Base-by-base conservation (phyloP, 2,329 filamentous ascomycete genomes). In the Sphaerulina populicola region DNA sequence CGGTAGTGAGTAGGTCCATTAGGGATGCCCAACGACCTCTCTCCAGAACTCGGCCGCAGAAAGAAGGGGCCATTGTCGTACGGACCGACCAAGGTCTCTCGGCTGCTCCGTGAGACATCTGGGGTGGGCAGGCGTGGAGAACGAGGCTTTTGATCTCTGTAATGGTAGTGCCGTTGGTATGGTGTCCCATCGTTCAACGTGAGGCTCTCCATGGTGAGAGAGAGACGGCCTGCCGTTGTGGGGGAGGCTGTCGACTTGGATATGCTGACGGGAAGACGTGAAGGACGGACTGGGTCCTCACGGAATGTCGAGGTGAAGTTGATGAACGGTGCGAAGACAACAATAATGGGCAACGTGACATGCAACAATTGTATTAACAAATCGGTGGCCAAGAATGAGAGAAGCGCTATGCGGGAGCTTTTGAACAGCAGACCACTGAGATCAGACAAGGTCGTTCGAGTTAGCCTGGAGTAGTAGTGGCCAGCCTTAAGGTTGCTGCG, bases 101-200 rank as follows among this genome's bases (percentile, higher is more conserved):
- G 58, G 48, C 64, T 64, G 37, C 56, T 60, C 35, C 56, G 57
- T 14, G 64, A 65, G 35, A 57, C 55, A 37, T 66, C 63, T 35
- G 64, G 64, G 3, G 63, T 66, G 21, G 62, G 62, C 11, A 66
- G 55, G 29, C 61, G 61, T 30, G 61, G 57, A 31, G 36, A 74
- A 21, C 48, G 54, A 42, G 54, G 47, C 45, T 52, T 53, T 41
- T 48, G 47, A 30, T 59, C 57, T 36, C 55, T 54, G 11, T 47
- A 29, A 3, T 47, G 52, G 42, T 56, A 53, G 30, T 51, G 49
- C 43, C 48, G 52, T 21, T 50, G 51, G 47, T 55, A 57, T 31
- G 51, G 37, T 30, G 52, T 56, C 29, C 51, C 44, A 23, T 59
- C 57, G 40, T 51, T 53, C 36, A 59, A 47, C 10, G 57, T 56